These are phyloP conservation scores for Glutinoglossum americanum DNA, from an alignment of 495 filamentous ascomycete species.

Conservation along the genomic window DNA sequence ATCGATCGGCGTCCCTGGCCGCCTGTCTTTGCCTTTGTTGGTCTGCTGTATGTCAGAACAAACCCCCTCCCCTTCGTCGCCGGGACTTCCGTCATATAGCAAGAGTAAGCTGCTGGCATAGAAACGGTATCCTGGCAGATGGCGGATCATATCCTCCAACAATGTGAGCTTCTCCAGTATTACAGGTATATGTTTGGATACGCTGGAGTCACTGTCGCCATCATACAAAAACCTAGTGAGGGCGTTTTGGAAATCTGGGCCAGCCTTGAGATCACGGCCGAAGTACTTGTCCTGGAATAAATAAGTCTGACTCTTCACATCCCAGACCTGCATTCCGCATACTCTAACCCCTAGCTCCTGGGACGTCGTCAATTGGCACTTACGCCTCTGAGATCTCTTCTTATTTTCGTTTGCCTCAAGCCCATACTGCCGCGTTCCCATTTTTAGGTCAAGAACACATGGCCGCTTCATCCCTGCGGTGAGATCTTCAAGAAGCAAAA, in stretches of 20 bases:
- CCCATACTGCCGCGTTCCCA: constrained; percentile 97
- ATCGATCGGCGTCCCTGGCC: constrained; percentile 37
- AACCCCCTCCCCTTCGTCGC: not conserved
- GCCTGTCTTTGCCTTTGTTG: constrained; percentile 5
- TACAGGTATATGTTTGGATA: constrained; percentile 64
- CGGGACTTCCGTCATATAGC: constrained; percentile 63
- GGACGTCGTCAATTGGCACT: constrained; percentile 83
- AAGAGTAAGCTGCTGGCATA: constrained; percentile 89
- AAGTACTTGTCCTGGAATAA: constrained; percentile 95
- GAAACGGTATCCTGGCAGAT: constrained; percentile 70
- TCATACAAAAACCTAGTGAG: constrained; percentile 81
- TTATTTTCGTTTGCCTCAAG: constrained; percentile 87
- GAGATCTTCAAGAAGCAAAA: constrained; percentile 86
- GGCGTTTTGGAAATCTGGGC: constrained; percentile 74
- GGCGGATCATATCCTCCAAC: constrained; percentile 63
- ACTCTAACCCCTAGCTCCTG: constrained; percentile 77
- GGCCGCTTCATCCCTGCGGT: constrained; percentile 92
- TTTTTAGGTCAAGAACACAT: constrained; percentile 93
- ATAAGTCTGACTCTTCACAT: constrained; percentile 60
- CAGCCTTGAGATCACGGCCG: constrained; percentile 71
- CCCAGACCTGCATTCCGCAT: constrained; percentile 93
- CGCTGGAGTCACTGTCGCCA: constrained; percentile 56
- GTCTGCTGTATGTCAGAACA: not conserved
- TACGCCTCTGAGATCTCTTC: constrained; percentile 73
- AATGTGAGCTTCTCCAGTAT: constrained; percentile 63